Evolutionary conservation across 306 rosid species (phyloP).

Genomic region (Citrullus mucosospermus): DNA sequence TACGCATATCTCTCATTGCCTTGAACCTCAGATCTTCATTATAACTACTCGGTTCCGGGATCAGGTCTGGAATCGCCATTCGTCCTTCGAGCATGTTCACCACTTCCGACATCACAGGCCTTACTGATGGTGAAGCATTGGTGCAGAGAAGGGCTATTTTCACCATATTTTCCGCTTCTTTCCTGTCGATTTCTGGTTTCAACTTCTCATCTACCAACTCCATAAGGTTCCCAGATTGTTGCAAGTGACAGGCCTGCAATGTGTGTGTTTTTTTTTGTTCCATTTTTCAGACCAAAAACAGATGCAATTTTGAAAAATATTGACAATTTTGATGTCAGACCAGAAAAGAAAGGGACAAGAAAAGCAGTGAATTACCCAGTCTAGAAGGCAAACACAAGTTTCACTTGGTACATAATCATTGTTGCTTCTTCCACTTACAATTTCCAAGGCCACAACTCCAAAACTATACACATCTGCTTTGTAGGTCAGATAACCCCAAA

Average conservation of each 20-base stretch:
- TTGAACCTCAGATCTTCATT: slow-evolving; percentile 53
- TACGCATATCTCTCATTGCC: slow-evolving; percentile 58
- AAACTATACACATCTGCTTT: slow-evolving; percentile 76
- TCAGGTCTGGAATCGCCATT: slow-evolving; percentile 24
- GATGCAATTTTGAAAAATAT: neutral
- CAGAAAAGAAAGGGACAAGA: neutral
- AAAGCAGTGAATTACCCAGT: slow-evolving; percentile 12
- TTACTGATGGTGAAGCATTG: slow-evolving; percentile 35
- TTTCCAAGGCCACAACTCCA: slow-evolving; percentile 60
- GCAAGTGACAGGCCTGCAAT: slow-evolving; percentile 54
- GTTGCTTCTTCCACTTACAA: slow-evolving; percentile 50
- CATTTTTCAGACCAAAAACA: neutral
- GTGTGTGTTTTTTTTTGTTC: neutral
- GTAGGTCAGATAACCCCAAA: slow-evolving; percentile 53
- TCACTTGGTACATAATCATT: slow-evolving; percentile 34
- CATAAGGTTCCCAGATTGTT: slow-evolving; percentile 29
- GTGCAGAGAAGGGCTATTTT: slow-evolving; percentile 55
- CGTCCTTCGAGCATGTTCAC: slow-evolving; percentile 59
- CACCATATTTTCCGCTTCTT: slow-evolving; percentile 40
- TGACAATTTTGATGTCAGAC: neutral
- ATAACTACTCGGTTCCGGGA: slow-evolving; percentile 30
- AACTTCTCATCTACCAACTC: slow-evolving; percentile 49
- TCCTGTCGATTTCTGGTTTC: slow-evolving; percentile 20
- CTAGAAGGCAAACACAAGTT: slow-evolving; percentile 48
- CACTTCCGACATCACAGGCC: slow-evolving; percentile 69